These are phyloP conservation scores for Pseudotulostoma volvatum DNA, from an alignment of 495 filamentous ascomycete species.

Conservation along the genomic window DNA sequence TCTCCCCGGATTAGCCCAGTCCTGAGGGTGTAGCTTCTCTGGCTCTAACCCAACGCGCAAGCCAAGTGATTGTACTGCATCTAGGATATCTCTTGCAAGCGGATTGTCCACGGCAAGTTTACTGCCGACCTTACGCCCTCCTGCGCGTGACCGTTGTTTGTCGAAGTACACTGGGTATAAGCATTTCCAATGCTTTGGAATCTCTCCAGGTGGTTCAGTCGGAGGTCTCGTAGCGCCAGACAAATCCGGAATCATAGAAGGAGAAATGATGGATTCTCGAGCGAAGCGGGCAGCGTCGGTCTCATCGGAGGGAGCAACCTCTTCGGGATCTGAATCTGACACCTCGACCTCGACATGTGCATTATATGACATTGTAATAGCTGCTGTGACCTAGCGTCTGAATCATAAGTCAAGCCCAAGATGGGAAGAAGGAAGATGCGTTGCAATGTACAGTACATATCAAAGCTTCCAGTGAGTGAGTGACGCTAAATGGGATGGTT, in stretches of 20 bases:
- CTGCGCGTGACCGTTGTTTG: slow-evolving; percentile 47
- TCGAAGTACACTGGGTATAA: slow-evolving; percentile 96
- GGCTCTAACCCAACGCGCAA: slow-evolving; percentile 74
- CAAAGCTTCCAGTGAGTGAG: too few species aligned
- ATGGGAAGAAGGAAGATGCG: too few species aligned
- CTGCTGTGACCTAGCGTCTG: slow-evolving; percentile 1
- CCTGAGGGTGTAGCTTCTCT: slow-evolving; percentile 81
- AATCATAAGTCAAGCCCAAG: too few species aligned
- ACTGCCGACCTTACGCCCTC: slow-evolving; percentile 61
- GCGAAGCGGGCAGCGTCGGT: slow-evolving; percentile 21
- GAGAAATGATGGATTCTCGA: slow-evolving; percentile 25
- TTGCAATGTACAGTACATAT: too few species aligned
- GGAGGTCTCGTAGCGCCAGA: slow-evolving; percentile 18
- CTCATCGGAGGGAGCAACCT: slow-evolving; percentile 59
- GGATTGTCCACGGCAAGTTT: slow-evolving; percentile 68
- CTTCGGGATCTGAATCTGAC: slow-evolving; percentile 56
- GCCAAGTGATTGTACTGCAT: slow-evolving; percentile 58
- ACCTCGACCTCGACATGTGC: slow-evolving; percentile 85
- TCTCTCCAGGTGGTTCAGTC: slow-evolving; percentile 27
- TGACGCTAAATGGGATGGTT: too few species aligned
- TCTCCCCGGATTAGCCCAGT: slow-evolving; percentile 92
- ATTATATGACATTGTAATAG: slow-evolving; percentile 72
- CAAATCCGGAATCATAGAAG: slow-evolving; percentile 18
- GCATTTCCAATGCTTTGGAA: slow-evolving; percentile 67
- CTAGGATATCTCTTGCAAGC: slow-evolving; percentile 74